Base-by-base conservation (phyloP, 2,329 filamentous ascomycete genomes). In the Xylariales sp. region DNA sequence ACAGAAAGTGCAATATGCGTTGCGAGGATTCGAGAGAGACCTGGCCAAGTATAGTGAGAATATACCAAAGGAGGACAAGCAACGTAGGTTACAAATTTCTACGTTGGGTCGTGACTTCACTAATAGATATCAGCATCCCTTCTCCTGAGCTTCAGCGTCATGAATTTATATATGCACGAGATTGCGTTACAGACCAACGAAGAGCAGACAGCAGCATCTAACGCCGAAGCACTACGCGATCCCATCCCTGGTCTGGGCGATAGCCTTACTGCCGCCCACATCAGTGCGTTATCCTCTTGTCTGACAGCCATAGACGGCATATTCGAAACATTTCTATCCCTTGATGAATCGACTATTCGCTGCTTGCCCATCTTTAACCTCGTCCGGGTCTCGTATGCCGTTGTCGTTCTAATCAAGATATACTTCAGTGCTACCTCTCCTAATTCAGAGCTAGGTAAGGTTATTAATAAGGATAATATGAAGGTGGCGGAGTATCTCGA, bases 91-190 rank as follows among this genome's bases (percentile, higher is more conserved):
- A 28, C 18, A 23, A 14, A 39, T 41, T 32, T 4, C 9, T 7
- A 7, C 9, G 2, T 65, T 64, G 71, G 30, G 14, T 41, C 77
- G 45, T 76, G n/a, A 34, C 9, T 36, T 64, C 18, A 43, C 59
- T 67, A 58, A 67, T 61, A 8, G 12, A 7, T 10, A 48, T 65
- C 75, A 90, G 90, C 87, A n/a, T 84, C 87, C 0, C 81, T 93
- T 53, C 81, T 82, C 18, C 85, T 93, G 71, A 86, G 87, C 68
- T 89, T 92, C 71, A 83, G 90, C 70, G 85, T 91, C 1, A 77
- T 93, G 43, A 90, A 85, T 69, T 81, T 94, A 3, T 93, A 92
- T 76, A 89, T 94, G 82, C 90, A 94, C 76, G 92, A 94, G 78
- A 87, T 92, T 62, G 89, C 87, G 2, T 86, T 94, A 70, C 89